phyloP scores from a whole-genome alignment of 305 asterid species.

The Fraxinus sp. region DNA sequence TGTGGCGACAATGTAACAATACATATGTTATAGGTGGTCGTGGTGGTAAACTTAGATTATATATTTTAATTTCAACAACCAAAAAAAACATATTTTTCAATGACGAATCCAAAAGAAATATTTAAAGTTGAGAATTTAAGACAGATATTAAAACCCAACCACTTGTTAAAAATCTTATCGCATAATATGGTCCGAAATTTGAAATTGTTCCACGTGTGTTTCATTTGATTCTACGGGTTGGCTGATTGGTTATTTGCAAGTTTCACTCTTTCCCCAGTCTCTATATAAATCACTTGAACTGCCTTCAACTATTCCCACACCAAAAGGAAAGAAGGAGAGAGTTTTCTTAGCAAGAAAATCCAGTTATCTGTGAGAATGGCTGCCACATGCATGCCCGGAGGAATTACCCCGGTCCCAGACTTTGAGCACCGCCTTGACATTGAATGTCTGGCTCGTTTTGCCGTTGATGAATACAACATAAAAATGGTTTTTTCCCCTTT shows the following conservation, averaged over 20 bases:
- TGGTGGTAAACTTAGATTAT: no score
- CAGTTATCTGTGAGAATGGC: constrained; percentile 36
- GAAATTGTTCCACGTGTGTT: no score
- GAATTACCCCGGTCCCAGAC: constrained; percentile 25
- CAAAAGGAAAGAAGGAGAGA: background rate
- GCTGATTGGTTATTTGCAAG: background rate
- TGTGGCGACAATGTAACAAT: no score
- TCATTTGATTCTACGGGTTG: background rate
- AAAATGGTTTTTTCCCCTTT: constrained; percentile 47
- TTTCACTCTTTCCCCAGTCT: background rate
- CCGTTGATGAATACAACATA: constrained; percentile 65
- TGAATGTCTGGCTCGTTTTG: constrained; percentile 71
- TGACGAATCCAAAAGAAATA: no score
- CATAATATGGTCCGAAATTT: no score
- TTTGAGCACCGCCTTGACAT: constrained; percentile 54
- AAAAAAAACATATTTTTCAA: no score
- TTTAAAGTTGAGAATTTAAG: no score
- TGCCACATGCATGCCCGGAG: constrained; percentile 34
- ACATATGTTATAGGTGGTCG: no score
- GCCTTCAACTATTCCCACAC: background rate
- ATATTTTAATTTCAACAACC: no score
- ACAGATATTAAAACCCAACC: no score
- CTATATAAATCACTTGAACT: background rate
- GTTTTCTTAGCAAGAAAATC: background rate
- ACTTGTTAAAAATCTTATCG: no score